A percentile compares a stretch with the other conserved stretches of the same genome.
phyloP scores from a whole-genome alignment of 2,329 filamentous ascomycete species.

The Fusarium sp. region DNA sequence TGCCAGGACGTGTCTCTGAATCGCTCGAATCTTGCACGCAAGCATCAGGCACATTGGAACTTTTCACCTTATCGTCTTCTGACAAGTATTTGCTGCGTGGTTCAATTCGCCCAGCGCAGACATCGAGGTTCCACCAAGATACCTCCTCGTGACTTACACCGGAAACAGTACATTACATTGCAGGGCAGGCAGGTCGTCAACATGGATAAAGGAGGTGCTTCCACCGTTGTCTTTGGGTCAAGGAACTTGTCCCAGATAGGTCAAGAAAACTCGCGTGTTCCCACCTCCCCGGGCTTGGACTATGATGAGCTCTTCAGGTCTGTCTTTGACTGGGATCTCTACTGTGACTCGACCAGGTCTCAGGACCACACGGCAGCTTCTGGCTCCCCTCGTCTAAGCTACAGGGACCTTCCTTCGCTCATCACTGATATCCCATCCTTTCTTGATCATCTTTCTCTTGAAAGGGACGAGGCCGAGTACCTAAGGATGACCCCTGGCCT shows the following conservation, averaged over 20 bases:
- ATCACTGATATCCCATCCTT: conserved; percentile 51
- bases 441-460: conserved; percentile 49
- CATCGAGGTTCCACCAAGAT: conserved; percentile 56
- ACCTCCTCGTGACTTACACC: conserved; percentile 54
- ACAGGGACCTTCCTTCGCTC: conserved; percentile 48
- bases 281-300: conserved; percentile 49
- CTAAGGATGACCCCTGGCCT: conserved; percentile 51
- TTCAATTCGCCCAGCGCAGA: conserved; percentile 52
- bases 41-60: conserved; percentile 54
- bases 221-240: conserved; percentile 36
- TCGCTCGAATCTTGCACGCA: conserved; percentile 54
- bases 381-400: conserved; percentile 45
- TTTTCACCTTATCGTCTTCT: conserved; percentile 54
- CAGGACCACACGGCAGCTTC: conserved; percentile 44
- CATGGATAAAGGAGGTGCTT: conserved; percentile 48
- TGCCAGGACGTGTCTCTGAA: conserved; percentile 53
- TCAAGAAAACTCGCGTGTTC: conserved; percentile 52
- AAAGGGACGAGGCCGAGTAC: conserved; percentile 46
- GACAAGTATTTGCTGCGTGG: conserved; percentile 50
- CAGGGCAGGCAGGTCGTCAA: conserved; percentile 45
- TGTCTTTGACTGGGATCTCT: conserved; percentile 53
- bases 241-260: conserved; percentile 51
- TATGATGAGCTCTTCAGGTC: conserved; percentile 50
- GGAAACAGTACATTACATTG: conserved; percentile 40
- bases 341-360: conserved; percentile 49